Conservation (phyloP, 2,329 filamentous ascomycete species). For the Aspergillus oerlinghausenensis region DNA sequence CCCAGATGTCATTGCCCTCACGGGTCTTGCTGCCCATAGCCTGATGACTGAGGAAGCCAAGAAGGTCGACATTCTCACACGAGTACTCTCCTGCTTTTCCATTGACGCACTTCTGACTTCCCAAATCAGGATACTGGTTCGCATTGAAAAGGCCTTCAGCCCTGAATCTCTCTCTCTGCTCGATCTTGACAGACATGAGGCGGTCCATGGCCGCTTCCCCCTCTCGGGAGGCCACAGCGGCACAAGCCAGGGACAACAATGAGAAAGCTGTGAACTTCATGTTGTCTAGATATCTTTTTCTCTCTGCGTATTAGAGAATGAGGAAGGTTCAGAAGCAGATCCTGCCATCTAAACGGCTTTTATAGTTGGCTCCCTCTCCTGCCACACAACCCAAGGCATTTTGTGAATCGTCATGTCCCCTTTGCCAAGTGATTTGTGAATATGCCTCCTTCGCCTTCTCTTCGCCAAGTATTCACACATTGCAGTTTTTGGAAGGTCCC, state of each 20-base stretch:
- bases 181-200: slow-evolving; percentile 13
- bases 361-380: background rate
- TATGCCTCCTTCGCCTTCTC: background rate
- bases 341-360: background rate
- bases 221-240: slow-evolving; percentile 6
- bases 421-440: background rate
- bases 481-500: background rate
- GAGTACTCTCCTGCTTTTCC: slow-evolving; percentile 16
- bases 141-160: slow-evolving; percentile 9
- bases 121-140: slow-evolving; percentile 10
- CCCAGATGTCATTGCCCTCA: slow-evolving; percentile 18
- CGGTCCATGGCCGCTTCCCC: slow-evolving; percentile 10
- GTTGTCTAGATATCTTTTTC: background rate
- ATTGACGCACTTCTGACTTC: slow-evolving; percentile 5
- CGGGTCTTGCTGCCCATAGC: slow-evolving; percentile 16
- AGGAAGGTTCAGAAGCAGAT: background rate
- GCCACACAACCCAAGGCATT: background rate
- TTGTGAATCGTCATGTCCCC: background rate
- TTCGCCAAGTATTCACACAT: background rate
- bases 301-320: background rate
- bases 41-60: slow-evolving; percentile 15
- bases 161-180: slow-evolving; percentile 9
- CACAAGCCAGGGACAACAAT: slow-evolving; percentile 6
- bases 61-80: slow-evolving; percentile 14
- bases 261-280: slow-evolving; percentile 13